These are phyloP conservation scores for Globisporangium ultimum DNA, from an alignment of 352 stramenopile genomes.

Conservation along the genomic window DNA sequence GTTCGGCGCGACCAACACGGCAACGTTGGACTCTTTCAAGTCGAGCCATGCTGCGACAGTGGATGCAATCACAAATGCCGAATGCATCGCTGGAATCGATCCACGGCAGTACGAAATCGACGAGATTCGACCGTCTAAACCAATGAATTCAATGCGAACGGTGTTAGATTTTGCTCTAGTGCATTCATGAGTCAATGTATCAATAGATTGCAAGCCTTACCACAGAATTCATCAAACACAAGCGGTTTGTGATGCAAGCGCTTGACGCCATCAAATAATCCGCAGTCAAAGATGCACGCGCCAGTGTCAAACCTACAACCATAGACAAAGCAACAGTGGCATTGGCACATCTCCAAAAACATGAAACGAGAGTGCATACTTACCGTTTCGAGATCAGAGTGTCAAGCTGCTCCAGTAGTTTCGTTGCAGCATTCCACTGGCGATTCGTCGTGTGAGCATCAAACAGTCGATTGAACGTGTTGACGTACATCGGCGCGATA, in stretches of 20 bases:
- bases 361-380: not conserved
- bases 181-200: not conserved
- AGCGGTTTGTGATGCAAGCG: conserved; percentile 76
- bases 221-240: conserved; percentile 84
- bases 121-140: conserved; percentile 69
- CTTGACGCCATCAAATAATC: conserved; percentile 83
- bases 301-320: conserved; percentile 62
- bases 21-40: conserved; percentile 68
- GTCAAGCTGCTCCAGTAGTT: conserved; percentile 71
- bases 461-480: conserved; percentile 73
- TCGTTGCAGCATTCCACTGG: conserved; percentile 70
- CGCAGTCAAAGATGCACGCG: conserved; percentile 84
- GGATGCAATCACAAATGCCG: conserved; percentile 76
- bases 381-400: conserved; percentile 62
- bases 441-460: conserved; percentile 49
- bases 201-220: conserved; percentile 27
- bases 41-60: conserved; percentile 83
- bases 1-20: conserved; percentile 76
- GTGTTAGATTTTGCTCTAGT: not conserved
- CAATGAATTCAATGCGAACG: conserved; percentile 5
- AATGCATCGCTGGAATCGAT: conserved; percentile 79
- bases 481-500: conserved; percentile 74
- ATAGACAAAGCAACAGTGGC: not conserved
- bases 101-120: conserved; percentile 77
- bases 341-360: not conserved